phyloP scores from a whole-genome alignment of 2,329 filamentous ascomycete species.

The Talaromyces sp. region DNA sequence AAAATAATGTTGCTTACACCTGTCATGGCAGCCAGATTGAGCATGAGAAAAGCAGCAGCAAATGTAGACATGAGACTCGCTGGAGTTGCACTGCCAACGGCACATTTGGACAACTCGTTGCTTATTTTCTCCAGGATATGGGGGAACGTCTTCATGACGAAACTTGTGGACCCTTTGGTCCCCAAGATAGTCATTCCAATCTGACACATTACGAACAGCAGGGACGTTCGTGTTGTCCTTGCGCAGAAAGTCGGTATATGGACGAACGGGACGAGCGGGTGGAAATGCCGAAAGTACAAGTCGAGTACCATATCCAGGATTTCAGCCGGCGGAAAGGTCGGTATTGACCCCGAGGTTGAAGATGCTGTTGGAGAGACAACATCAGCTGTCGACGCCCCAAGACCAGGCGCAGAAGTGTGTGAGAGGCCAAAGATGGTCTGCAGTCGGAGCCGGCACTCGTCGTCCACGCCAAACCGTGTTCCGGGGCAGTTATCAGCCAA shows the following conservation, averaged over 20 bases:
- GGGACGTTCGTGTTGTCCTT: conserved; percentile 40
- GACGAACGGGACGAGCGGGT: conserved; percentile 49
- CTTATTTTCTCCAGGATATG: conserved; percentile 35
- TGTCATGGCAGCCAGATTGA: conserved; percentile 46
- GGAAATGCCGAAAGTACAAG: conserved; percentile 50
- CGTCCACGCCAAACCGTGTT: conserved; percentile 34
- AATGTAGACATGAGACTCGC: conserved; percentile 42
- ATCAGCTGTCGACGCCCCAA: conserved; percentile 5
- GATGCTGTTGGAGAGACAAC: conserved; percentile 16
- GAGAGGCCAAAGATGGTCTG: conserved; percentile 30
- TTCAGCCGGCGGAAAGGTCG: conserved; percentile 45
- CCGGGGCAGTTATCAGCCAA: conserved; percentile 21
- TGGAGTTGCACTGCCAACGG: conserved; percentile 34
- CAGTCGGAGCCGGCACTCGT: conserved; percentile 36
- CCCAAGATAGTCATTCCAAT: conserved; percentile 49
- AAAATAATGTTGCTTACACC: conserved; percentile 23
- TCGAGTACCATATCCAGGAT: conserved; percentile 51
- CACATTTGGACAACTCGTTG: conserved; percentile 38
- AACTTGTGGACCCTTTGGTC: conserved; percentile 47
- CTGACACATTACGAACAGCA: conserved; percentile 50
- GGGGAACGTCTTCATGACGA: conserved; percentile 44
- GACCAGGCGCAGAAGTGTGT: conserved; percentile 2
- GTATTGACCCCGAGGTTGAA: conserved; percentile 20
- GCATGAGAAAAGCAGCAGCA: conserved; percentile 43
- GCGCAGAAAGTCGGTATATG: conserved; percentile 50